Evolutionary conservation across 1,284 basidiomycete genomes (phyloP).

Genomic region (Mixia osmundae): DNA sequence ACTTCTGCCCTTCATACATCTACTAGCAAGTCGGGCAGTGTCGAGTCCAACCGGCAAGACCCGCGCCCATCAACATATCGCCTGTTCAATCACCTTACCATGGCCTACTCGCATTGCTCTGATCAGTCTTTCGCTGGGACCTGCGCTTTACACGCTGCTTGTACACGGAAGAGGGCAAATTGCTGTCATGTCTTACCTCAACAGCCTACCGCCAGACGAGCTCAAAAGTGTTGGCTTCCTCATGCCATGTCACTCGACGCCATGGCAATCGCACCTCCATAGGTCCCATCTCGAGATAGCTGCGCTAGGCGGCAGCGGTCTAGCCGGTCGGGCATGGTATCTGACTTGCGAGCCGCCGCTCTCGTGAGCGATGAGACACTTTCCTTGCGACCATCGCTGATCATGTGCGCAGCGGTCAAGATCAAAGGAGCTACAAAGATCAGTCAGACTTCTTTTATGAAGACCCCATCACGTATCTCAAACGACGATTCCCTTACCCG

Average conservation of each 20-base stretch:
- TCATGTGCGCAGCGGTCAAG: conserved; percentile 24
- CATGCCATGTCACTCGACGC: conserved; percentile 97
- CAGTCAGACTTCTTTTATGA: conserved; percentile 66
- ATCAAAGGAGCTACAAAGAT: conserved; percentile 39
- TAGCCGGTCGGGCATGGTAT: conserved; percentile 41
- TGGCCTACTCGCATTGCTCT: conserved; percentile 11
- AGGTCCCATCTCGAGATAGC: conserved; percentile 28
- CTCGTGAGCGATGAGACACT: conserved; percentile 29
- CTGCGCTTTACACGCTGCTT: conserved; percentile 20
- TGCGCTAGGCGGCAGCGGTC: conserved; percentile 15
- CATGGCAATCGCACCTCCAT: conserved; percentile 78
- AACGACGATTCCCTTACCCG: conserved; percentile 34
- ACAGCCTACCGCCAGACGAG: conserved; percentile 18
- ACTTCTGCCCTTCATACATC: conserved; percentile 56
- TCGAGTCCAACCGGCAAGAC: neutral
- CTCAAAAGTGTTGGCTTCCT: conserved; percentile 48
- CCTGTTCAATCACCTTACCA: neutral
- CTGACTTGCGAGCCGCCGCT: conserved; percentile 78
- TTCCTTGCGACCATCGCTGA: neutral
- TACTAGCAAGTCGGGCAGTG: conserved; percentile 51
- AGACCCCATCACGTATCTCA: conserved; percentile 43
- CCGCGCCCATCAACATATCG: no score
- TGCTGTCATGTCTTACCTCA: conserved; percentile 32
- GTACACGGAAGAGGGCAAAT: conserved; percentile 35
- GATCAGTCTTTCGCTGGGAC: conserved; percentile 35